Conservation (phyloP, 768 basidiomycete genomes). For the Pilatotrama ljubarskyi region DNA sequence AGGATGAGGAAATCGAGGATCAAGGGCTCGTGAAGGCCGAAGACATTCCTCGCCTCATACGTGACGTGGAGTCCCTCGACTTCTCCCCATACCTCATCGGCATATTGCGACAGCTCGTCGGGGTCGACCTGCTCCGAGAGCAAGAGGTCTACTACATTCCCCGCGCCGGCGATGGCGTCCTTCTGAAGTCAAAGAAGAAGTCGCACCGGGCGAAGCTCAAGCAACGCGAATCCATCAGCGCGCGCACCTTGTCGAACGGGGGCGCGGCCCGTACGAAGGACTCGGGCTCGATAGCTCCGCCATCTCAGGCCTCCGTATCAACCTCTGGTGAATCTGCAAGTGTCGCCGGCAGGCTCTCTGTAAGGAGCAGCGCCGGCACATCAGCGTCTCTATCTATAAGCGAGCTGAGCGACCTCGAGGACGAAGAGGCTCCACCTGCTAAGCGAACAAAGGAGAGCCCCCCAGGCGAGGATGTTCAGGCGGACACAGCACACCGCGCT, state of each 20-base stretch:
- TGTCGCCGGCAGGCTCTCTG: background rate
- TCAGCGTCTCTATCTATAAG: slow-evolving; percentile 17
- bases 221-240: slow-evolving; percentile 15
- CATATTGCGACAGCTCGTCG: slow-evolving; percentile 59
- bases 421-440: slow-evolving; percentile 6
- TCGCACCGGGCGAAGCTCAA: background rate
- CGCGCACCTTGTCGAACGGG: slow-evolving; percentile 5
- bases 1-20: slow-evolving; percentile 58
- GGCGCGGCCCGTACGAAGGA: background rate
- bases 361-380: slow-evolving; percentile 10
- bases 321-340: slow-evolving; percentile 14
- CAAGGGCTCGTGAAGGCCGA: slow-evolving; percentile 56
- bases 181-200: background rate
- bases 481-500: background rate
- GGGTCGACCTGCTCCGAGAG: slow-evolving; percentile 63
- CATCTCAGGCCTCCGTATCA: slow-evolving; percentile 16
- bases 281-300: background rate
- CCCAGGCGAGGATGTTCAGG: background rate
- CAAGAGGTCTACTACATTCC: slow-evolving; percentile 67
- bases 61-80: slow-evolving; percentile 49
- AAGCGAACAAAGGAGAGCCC: slow-evolving; percentile 6
- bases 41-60: slow-evolving; percentile 45
- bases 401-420: slow-evolving; percentile 21
- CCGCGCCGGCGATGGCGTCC: slow-evolving; percentile 42
- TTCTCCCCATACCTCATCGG: slow-evolving; percentile 56